A percentile compares a stretch with the other conserved stretches of the same genome.
Conservation (phyloP, 1,139 yeast genomes). For the Lodderomyces pseudojiufengensis region DNA sequence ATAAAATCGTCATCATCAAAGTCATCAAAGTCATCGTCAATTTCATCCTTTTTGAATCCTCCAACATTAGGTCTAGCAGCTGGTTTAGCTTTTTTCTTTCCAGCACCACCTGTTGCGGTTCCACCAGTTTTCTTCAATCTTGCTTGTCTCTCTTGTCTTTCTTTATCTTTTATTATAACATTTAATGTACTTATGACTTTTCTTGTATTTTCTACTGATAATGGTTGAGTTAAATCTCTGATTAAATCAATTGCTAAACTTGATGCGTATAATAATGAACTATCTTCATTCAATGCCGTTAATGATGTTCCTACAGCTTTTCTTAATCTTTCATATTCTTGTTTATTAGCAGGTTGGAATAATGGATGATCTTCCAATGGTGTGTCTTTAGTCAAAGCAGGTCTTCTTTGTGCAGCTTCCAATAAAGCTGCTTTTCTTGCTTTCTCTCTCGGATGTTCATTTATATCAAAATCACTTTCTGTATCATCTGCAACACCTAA, state of each 20-base stretch:
- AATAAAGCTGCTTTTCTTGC: slow-evolving; percentile 45
- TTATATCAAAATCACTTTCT: slow-evolving; percentile 29
- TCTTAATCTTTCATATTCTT: slow-evolving; percentile 79
- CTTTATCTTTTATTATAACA: slow-evolving; percentile 80
- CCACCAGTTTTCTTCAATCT: slow-evolving; percentile 79
- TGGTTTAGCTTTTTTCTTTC: slow-evolving; percentile 87
- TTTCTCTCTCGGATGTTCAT: slow-evolving; percentile 65
- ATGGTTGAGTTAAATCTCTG: slow-evolving; percentile 79
- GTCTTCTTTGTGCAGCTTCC: slow-evolving; percentile 36
- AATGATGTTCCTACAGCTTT: slow-evolving; percentile 71
- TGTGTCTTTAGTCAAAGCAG: slow-evolving; percentile 55
- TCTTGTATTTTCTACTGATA: slow-evolving; percentile 76
- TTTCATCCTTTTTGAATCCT: slow-evolving; percentile 71
- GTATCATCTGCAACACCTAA: slow-evolving; percentile 61
- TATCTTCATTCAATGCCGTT: slow-evolving; percentile 58
- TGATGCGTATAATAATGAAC: slow-evolving; percentile 66
- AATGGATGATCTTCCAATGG: slow-evolving; percentile 73
- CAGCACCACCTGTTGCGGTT: slow-evolving; percentile 89
- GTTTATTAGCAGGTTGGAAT: slow-evolving; percentile 75
- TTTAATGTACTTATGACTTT: slow-evolving; percentile 84
- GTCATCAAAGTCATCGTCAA: slow-evolving; percentile 54
- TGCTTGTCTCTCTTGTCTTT: slow-evolving; percentile 82
- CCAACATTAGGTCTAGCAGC: slow-evolving; percentile 71
- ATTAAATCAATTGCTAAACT: slow-evolving; percentile 79
- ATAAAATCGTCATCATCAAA: slow-evolving; percentile 67